These are phyloP conservation scores for Grosmannia huntii DNA, from an alignment of 2,329 filamentous ascomycete species.

Conservation along the genomic window DNA sequence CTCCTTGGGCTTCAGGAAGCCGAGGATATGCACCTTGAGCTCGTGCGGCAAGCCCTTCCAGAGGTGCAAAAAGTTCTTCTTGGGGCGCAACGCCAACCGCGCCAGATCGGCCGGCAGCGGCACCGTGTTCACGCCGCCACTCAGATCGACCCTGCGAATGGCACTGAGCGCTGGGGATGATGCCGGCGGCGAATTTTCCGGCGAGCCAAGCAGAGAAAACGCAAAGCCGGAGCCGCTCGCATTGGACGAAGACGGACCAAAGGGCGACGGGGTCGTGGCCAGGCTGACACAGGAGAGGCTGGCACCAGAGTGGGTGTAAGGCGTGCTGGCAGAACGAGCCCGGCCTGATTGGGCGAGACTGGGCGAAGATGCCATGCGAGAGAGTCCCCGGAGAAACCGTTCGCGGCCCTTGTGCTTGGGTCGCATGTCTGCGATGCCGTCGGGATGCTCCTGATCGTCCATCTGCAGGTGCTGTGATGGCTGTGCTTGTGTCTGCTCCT, in stretches of 20 bases:
- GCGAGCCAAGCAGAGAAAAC: constrained; percentile 18
- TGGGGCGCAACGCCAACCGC: constrained; percentile 15
- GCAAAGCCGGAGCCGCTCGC: constrained; percentile 12
- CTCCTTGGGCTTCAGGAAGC: constrained; percentile 65
- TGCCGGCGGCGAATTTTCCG: constrained; percentile 19
- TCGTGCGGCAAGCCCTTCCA: constrained; percentile 77
- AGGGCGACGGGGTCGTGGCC: constrained; percentile 28
- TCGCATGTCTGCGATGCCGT: constrained; percentile 6
- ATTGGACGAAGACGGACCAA: constrained; percentile 19
- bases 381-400: constrained; percentile 58
- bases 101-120: constrained; percentile 50
- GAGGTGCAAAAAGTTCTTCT: constrained; percentile 43
- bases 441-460: neutral
- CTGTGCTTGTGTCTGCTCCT: neutral
- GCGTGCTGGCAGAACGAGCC: constrained; percentile 53
- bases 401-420: constrained; percentile 40
- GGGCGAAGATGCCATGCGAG: constrained; percentile 71
- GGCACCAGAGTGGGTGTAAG: constrained; percentile 40
- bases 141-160: constrained; percentile 34
- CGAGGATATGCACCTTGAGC: constrained; percentile 64
- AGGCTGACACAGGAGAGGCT: constrained; percentile 44
- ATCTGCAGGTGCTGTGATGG: neutral
- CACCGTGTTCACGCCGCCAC: constrained; percentile 29
- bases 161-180: constrained; percentile 23
- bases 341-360: constrained; percentile 54